Percentiles rank a stretch among this genome's conserved stretches.
phyloP scores from a whole-genome alignment of 108 stramenopile genomes.

The Parmales sp. region DNA sequence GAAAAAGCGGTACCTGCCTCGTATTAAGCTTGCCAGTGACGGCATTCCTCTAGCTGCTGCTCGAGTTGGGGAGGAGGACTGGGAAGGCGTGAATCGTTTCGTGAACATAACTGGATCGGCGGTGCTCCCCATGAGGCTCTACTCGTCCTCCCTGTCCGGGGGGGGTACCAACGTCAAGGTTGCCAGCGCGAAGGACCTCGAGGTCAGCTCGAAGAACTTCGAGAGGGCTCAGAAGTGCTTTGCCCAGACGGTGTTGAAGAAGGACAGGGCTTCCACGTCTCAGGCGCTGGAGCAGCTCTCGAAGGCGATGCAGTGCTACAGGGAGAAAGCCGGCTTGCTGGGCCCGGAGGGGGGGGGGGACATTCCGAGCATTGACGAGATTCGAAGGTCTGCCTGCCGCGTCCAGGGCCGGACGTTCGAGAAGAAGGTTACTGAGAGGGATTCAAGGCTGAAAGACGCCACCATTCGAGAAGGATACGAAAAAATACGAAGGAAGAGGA shows the following conservation, averaged over 20 bases:
- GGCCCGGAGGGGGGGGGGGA: conserved; percentile 74
- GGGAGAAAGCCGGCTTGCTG: conserved; percentile 47
- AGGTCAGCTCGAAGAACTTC: conserved; percentile 40
- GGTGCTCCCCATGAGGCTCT: conserved; percentile 71
- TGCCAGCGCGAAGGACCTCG: conserved; percentile 65
- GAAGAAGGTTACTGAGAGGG: conserved; percentile 49
- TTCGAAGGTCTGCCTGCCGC: conserved; percentile 45
- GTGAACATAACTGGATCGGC: conserved; percentile 63
- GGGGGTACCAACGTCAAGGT: conserved; percentile 65
- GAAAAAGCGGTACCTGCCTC: conserved; percentile 67
- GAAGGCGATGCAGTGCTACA: conserved; percentile 43
- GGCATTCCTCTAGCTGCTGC: conserved; percentile 49
- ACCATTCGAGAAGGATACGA: neutral
- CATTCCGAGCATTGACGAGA: conserved; percentile 75
- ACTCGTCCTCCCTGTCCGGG: conserved; percentile 53
- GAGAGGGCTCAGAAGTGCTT: conserved; percentile 49
- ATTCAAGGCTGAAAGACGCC: conserved; percentile 9
- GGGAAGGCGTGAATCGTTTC: conserved; percentile 53
- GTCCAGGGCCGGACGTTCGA: conserved; percentile 56
- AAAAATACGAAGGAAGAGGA: neutral
- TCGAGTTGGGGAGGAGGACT: conserved; percentile 49
- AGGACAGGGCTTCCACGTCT: conserved; percentile 42
- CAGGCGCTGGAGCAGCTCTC: conserved; percentile 54
- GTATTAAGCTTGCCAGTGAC: conserved; percentile 53
- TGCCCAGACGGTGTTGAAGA: conserved; percentile 50